phyloP scores from a whole-genome alignment of 306 rosid genomes.

The Spatholobus suberectus region DNA sequence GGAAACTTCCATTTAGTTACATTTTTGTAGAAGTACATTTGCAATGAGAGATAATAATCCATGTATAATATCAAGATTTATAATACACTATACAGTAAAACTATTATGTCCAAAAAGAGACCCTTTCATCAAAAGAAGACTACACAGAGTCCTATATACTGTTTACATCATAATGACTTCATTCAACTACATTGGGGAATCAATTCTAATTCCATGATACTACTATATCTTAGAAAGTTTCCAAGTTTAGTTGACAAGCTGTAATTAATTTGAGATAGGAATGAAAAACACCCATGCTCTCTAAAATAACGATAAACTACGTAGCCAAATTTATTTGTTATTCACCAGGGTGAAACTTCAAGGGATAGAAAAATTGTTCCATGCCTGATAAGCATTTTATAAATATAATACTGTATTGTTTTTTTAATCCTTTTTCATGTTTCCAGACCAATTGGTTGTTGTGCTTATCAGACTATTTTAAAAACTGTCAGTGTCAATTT shows the following conservation, averaged over 20 bases:
- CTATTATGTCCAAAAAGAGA: slow-evolving; percentile 12
- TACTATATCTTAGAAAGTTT: slow-evolving; percentile 23
- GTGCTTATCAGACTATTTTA: background rate
- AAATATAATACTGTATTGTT: background rate
- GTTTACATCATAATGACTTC: slow-evolving; percentile 5
- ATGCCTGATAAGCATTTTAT: background rate
- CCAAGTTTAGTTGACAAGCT: slow-evolving; percentile 14
- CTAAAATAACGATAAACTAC: background rate
- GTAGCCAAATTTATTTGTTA: slow-evolving; percentile 19
- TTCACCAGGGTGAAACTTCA: slow-evolving; percentile 9
- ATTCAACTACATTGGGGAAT: slow-evolving; percentile 9
- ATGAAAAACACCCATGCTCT: background rate
- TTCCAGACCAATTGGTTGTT: background rate
- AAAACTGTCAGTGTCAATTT: slow-evolving; percentile 15
- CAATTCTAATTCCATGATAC: slow-evolving; percentile 1
- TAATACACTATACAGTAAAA: background rate
- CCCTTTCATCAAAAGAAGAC: background rate
- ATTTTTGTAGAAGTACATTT: background rate
- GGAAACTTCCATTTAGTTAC: background rate
- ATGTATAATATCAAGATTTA: background rate
- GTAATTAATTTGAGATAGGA: slow-evolving; percentile 12
- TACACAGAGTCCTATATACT: background rate
- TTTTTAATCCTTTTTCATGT: slow-evolving; percentile 26
- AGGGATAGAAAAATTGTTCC: background rate
- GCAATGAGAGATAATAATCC: background rate